Evolutionary conservation across 2,329 filamentous ascomycete genomes (phyloP).

Genomic region (Colletotrichum spaethianum): DNA sequence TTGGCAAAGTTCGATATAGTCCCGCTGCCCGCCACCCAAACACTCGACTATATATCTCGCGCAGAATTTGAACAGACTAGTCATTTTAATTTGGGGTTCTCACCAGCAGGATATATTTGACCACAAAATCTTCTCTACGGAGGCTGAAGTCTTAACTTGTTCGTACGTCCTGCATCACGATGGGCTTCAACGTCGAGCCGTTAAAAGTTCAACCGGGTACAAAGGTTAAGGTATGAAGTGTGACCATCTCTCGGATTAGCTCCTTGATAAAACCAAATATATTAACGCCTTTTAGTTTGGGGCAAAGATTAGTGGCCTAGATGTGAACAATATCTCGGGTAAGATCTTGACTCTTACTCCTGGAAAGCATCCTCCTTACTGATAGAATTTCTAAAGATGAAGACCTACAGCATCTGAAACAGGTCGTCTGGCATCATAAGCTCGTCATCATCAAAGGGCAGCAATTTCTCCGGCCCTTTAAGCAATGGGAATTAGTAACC

Average conservation of each 20-base stretch:
- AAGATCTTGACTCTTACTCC: slow-evolving; percentile 4
- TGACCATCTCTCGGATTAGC: too few species aligned
- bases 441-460: slow-evolving; percentile 60
- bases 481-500: slow-evolving; percentile 61
- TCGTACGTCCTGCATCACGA: neutral
- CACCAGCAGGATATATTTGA: neutral
- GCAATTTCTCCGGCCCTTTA: slow-evolving; percentile 54
- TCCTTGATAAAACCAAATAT: neutral
- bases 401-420: too few species aligned
- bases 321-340: slow-evolving; percentile 55
- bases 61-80: too few species aligned
- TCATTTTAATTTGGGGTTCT: neutral
- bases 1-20: neutral
- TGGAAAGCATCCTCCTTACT: neutral
- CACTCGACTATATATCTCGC: too few species aligned
- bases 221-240: neutral
- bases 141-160: slow-evolving; percentile 36
- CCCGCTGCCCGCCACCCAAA: too few species aligned
- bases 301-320: slow-evolving; percentile 52
- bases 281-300: slow-evolving; percentile 55
- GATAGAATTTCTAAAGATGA: slow-evolving; percentile 46
- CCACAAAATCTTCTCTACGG: neutral
- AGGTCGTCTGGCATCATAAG: slow-evolving; percentile 60
- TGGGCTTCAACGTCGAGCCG: slow-evolving; percentile 8
- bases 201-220: neutral